These are phyloP conservation scores for Dacryopinax spathularia DNA, from an alignment of 768 basidiomycete genomes.

Conservation along the genomic window DNA sequence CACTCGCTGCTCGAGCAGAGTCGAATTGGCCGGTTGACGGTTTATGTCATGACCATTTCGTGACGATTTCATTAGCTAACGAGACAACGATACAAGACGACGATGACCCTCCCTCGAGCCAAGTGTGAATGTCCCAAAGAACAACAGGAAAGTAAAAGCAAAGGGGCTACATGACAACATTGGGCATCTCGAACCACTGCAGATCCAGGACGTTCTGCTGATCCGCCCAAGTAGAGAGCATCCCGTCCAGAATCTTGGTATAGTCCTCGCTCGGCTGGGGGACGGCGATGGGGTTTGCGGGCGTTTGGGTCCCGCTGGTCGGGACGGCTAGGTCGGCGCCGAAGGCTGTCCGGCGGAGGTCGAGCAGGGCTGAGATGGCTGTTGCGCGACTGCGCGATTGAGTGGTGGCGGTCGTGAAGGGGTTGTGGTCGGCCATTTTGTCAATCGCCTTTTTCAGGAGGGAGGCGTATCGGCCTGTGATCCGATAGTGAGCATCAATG, in stretches of 20 bases:
- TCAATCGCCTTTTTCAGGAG: neutral
- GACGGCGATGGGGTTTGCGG: neutral
- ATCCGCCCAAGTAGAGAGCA: neutral
- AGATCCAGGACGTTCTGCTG: neutral
- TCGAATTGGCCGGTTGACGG: too few species aligned
- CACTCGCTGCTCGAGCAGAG: too few species aligned
- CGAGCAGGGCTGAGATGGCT: neutral
- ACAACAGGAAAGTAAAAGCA: neutral
- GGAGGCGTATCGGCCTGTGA: neutral
- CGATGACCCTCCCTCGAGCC: neutral
- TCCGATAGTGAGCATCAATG: neutral
- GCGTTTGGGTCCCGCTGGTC: neutral
- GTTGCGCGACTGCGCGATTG: neutral
- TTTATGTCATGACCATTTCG: neutral
- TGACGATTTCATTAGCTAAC: neutral
- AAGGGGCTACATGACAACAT: constrained; percentile 1
- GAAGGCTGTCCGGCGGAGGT: neutral
- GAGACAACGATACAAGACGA: neutral
- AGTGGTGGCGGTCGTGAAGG: neutral
- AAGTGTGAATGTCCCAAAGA: neutral
- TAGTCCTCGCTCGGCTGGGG: neutral
- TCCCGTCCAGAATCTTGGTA: constrained; percentile 1
- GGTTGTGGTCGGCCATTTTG: neutral
- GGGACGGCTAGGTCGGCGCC: neutral
- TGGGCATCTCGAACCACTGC: constrained; percentile 3